A percentile compares a stretch with the other conserved stretches of the same genome.
phyloP scores from a whole-genome alignment of 352 stramenopile genomes.

The Elongisporangium prolatum region DNA sequence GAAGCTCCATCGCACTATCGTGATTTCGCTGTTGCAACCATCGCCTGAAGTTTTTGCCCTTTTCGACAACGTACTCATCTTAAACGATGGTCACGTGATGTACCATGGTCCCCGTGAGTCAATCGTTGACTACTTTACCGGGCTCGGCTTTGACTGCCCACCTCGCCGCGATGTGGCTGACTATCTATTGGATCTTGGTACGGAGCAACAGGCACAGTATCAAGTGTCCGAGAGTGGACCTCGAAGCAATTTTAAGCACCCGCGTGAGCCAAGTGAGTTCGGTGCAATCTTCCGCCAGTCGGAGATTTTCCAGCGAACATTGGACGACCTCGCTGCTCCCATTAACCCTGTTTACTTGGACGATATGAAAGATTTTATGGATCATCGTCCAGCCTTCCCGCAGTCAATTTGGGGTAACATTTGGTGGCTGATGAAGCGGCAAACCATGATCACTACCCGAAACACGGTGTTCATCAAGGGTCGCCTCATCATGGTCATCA shows the following conservation, averaged over 20 bases:
- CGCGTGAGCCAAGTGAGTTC: conserved; percentile 29
- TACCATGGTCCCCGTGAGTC: conserved; percentile 70
- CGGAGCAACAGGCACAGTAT: conserved; percentile 21
- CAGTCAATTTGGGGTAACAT: not conserved
- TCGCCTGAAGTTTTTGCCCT: conserved; percentile 87
- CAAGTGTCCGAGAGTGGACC: not conserved
- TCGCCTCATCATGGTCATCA: conserved; percentile 15
- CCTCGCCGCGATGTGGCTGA: conserved; percentile 80
- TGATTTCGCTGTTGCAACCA: conserved; percentile 80
- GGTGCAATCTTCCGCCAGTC: conserved; percentile 32
- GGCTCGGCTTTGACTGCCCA: conserved; percentile 44
- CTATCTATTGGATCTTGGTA: conserved; percentile 77
- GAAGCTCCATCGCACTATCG: conserved; percentile 30
- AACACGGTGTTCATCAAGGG: conserved; percentile 18
- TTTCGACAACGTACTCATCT: conserved; percentile 89
- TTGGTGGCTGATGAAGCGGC: conserved; percentile 14
- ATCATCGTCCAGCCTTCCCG: not conserved
- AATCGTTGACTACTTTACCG: conserved; percentile 53
- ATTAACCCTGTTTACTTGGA: too few relatives aligned
- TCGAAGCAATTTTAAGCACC: not conserved
- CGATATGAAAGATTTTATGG: too few relatives aligned
- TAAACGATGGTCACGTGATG: conserved; percentile 77
- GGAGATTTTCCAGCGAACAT: conserved; percentile 22
- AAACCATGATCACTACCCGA: conserved; percentile 34
- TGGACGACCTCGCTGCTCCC: conserved; percentile 52